Conservation (phyloP, 345 rosid species). For the Populus nigra region DNA sequence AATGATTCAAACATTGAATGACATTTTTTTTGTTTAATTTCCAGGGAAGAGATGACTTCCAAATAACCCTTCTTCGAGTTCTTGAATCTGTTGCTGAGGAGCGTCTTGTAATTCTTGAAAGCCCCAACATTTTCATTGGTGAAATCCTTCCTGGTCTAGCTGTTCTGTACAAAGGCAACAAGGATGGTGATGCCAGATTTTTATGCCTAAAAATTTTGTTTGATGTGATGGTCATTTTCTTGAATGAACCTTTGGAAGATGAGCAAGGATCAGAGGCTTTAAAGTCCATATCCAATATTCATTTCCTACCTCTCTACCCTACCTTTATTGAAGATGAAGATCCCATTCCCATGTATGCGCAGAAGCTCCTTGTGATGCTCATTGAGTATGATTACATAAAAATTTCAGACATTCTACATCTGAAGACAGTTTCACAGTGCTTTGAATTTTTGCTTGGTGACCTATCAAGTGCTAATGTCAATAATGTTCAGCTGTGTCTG, state of each 20-base stretch:
- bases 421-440: conserved; percentile 83
- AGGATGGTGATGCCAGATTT: conserved; percentile 90
- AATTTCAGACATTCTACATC: conserved; percentile 70
- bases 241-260: conserved; percentile 57
- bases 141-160: conserved; percentile 84
- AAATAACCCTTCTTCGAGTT: conserved; percentile 79
- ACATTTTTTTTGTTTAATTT: conserved; percentile 14
- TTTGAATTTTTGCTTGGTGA: conserved; percentile 90
- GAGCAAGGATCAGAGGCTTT: conserved; percentile 54
- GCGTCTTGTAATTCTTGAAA: conserved; percentile 51
- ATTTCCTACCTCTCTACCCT: conserved; percentile 96
- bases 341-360: conserved; percentile 93
- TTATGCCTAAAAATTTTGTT: conserved; percentile 85
- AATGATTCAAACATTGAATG: conserved; percentile 7
- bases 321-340: conserved; percentile 89
- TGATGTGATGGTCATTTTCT: conserved; percentile 69
- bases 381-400: conserved; percentile 70
- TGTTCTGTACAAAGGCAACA: conserved; percentile 77
- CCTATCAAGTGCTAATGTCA: conserved; percentile 81
- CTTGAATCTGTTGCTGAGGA: conserved; percentile 80
- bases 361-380: conserved; percentile 93
- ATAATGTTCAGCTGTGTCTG: conserved; percentile 79
- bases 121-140: conserved; percentile 47
- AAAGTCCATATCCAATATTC: conserved; percentile 67
- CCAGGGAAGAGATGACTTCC: conserved; percentile 95